Evolutionary conservation across 306 rosid genomes (phyloP).

Genomic region (Vigna unguiculata): DNA sequence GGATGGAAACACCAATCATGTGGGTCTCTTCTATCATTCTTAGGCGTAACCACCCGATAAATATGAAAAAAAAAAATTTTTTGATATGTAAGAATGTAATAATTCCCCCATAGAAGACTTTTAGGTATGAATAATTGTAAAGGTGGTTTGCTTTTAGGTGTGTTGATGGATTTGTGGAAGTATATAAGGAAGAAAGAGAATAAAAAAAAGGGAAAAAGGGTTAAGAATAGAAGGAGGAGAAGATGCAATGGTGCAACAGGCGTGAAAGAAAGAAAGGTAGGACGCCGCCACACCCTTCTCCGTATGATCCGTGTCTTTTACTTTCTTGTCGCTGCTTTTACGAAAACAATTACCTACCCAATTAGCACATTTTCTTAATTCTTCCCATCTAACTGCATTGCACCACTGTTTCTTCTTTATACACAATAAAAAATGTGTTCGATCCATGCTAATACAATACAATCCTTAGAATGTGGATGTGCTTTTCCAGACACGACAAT

Average conservation of each 20-base stretch:
- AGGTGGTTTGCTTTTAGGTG: background rate
- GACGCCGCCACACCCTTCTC: slow-evolving; percentile 45
- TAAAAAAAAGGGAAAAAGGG: background rate
- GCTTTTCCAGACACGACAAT: slow-evolving; percentile 43
- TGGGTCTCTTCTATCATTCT: no score
- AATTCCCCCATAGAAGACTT: background rate
- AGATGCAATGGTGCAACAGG: background rate
- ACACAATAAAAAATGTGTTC: background rate
- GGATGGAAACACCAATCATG: no score
- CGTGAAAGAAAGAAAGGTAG: slow-evolving; percentile 32
- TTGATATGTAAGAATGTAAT: no score
- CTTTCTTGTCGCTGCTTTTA: slow-evolving; percentile 63
- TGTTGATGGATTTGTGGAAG: background rate
- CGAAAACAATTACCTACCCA: slow-evolving; percentile 38
- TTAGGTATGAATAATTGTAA: no score
- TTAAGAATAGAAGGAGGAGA: slow-evolving; percentile 27
- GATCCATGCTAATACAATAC: background rate
- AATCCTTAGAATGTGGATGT: slow-evolving; percentile 40
- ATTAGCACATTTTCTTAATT: background rate
- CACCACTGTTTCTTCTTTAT: slow-evolving; percentile 8
- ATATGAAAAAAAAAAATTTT: no score
- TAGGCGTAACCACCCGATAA: no score
- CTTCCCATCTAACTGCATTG: background rate
- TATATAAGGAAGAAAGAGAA: slow-evolving; percentile 13
- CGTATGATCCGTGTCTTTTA: slow-evolving; percentile 50